A percentile compares a stretch with the other conserved stretches of the same genome.
phyloP scores from a whole-genome alignment of 2,329 filamentous ascomycete species.

The Penicillium sp. region DNA sequence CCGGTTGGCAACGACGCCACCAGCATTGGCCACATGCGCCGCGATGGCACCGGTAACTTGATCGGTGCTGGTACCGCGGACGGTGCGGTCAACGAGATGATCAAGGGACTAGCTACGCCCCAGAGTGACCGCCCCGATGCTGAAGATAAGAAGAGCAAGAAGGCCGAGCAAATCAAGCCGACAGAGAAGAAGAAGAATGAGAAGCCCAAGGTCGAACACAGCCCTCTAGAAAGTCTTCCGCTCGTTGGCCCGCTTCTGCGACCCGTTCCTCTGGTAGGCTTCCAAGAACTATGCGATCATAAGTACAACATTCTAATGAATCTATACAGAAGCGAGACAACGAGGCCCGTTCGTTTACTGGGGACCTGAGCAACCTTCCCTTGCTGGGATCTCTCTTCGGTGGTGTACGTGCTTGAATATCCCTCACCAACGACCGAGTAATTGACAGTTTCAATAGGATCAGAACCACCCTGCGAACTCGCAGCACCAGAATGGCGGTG shows the following conservation, averaged over 20 bases:
- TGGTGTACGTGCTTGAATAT: constrained; percentile 11
- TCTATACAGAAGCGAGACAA: constrained; percentile 1
- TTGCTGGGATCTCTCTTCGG: constrained; percentile 13
- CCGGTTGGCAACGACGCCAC: constrained; percentile 2
- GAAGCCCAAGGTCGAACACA: background rate
- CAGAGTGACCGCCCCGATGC: background rate
- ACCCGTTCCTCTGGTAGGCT: background rate
- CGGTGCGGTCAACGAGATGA: constrained; percentile 9
- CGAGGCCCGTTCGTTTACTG: constrained; percentile 13
- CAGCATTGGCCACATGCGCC: constrained; percentile 1
- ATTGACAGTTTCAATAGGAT: constrained; percentile 3
- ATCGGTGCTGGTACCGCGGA: constrained; percentile 17
- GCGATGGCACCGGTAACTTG: constrained; percentile 15
- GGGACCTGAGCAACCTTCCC: constrained; percentile 13
- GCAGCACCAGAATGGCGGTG: background rate
- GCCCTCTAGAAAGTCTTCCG: background rate
- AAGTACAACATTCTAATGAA: background rate
- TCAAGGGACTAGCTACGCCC: constrained; percentile 1
- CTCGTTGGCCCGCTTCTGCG: background rate
- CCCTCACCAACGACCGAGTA: background rate
- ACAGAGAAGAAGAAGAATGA: background rate
- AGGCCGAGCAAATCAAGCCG: background rate
- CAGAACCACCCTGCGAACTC: constrained; percentile 9
- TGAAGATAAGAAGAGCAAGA: background rate
- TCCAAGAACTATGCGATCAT: accelerated